Evolutionary conservation across 2,329 filamentous ascomycete species (phyloP).

Genomic region (Penicillium sclerotiorum): DNA sequence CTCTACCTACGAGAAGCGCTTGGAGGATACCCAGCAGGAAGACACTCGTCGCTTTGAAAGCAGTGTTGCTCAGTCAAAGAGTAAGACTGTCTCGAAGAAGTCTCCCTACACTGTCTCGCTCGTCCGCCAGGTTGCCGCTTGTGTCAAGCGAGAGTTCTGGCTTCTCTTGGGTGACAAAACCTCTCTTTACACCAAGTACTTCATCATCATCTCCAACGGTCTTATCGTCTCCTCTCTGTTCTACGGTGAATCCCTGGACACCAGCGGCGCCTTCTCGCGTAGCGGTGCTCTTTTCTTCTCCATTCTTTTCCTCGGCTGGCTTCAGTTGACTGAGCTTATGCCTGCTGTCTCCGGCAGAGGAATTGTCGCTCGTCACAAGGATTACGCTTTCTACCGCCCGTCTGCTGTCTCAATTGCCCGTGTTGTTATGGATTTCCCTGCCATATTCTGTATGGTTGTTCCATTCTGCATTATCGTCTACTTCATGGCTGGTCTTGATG

Average conservation of each 20-base stretch:
- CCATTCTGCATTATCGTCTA: conserved; percentile 67
- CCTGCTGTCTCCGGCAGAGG: conserved; percentile 71
- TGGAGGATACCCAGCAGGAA: conserved; percentile 59
- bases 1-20: conserved; percentile 59
- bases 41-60: conserved; percentile 68
- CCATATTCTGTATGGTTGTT: conserved; percentile 60
- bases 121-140: conserved; percentile 63
- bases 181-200: conserved; percentile 75
- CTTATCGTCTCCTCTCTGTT: conserved; percentile 80
- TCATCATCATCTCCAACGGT: conserved; percentile 73
- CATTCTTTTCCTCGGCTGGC: conserved; percentile 67
- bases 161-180: conserved; percentile 74
- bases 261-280: conserved; percentile 64
- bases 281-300: conserved; percentile 68
- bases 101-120: conserved; percentile 79
- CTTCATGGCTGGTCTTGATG: conserved; percentile 64
- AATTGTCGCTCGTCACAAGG: conserved; percentile 68
- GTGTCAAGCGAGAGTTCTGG: conserved; percentile 74
- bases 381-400: conserved; percentile 71
- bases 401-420: conserved; percentile 65
- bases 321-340: conserved; percentile 78
- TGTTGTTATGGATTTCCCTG: conserved; percentile 64
- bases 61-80: conserved; percentile 65
- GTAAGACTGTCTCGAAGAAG: conserved; percentile 67
- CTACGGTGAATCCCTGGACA: conserved; percentile 65